Evolutionary conservation across 78 protist species (phyloP), one percentile per base, ranked within the genome.

Genomic region (slime mould (Dictyostelium discoideum)): DNA sequence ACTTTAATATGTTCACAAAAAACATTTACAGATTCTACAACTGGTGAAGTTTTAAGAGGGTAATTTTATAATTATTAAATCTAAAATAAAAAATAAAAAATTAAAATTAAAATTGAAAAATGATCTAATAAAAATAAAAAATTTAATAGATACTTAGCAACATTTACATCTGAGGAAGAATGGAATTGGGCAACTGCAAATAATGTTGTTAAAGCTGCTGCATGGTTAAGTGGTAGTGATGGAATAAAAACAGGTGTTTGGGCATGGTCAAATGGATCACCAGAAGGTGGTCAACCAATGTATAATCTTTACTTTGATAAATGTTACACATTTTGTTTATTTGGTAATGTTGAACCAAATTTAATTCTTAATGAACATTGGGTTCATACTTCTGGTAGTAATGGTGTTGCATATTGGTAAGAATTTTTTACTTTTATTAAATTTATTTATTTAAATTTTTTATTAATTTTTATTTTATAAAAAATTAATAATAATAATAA

Each of bases 281-380:
- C 92, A 44, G 92, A 86, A 40, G 29, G 29, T 40, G 72, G 67
- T 3, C 92, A 86, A 86, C 83, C 92, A 44, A n/a, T 69, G 77
- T 86, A 86, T 42, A 86, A 86, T 72, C 37, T 86, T 18, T 86
- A 73, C 14, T 29, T 48, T 73, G 92, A 86, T 73, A 42, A 73
- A 39, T 84, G 87, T 84, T 54, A 84, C n/a, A 63, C 74, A 20
- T 84, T 39, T 63, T 84, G 87, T 84, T 40, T 39, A n/a, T 84
- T 54, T 29, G 79, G 78, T 26, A 22, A 26, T 39, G 78, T 63
- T 39, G 87, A 84, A n/a, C 87, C 87, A 63, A 84, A 84, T 84
- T 65, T 84, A 63, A 84, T 84, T 37, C 46, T 29, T 22, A 32
- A 32, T 65, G 87, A 84, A 40, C 88, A 84, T 84, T 84, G 78